A percentile compares a stretch with the other conserved stretches of the same genome.
Conservation (phyloP, 164 flowering plant species). For the Saururus chinensis region DNA sequence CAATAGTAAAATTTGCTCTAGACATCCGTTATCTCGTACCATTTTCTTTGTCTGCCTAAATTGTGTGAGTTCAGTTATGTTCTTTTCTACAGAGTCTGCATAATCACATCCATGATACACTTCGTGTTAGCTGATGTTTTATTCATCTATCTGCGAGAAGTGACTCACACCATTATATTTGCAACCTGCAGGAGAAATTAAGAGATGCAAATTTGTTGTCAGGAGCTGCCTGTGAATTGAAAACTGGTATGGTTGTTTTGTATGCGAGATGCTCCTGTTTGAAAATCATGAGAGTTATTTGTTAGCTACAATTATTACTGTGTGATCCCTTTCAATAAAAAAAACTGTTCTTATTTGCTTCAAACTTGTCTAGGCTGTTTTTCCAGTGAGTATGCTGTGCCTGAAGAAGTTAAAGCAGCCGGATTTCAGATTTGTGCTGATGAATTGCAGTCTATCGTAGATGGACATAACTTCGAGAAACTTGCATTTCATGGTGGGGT, state of each 20-base stretch:
- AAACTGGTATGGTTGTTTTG: slow-evolving; percentile 38
- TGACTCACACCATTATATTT: slow-evolving; percentile 5
- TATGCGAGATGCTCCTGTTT: slow-evolving; percentile 5
- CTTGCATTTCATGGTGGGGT: slow-evolving; percentile 76
- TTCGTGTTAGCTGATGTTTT: too few relatives aligned
- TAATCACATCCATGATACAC: too few relatives aligned
- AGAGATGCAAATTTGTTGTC: slow-evolving; percentile 90
- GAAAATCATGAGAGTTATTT: too few relatives aligned
- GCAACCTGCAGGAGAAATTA: slow-evolving; percentile 60
- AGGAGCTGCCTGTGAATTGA: slow-evolving; percentile 89
- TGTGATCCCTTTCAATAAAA: background rate
- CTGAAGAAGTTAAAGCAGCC: slow-evolving; percentile 63
- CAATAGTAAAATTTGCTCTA: too few relatives aligned
- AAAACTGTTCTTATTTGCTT: too few relatives aligned
- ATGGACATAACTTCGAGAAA: slow-evolving; percentile 70
- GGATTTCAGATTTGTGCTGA: slow-evolving; percentile 82
- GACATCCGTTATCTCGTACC: too few relatives aligned
- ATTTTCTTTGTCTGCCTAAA: too few relatives aligned
- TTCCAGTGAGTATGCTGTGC: slow-evolving; percentile 48
- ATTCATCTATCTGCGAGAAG: too few relatives aligned
- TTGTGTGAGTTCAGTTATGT: too few relatives aligned
- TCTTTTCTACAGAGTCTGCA: too few relatives aligned
- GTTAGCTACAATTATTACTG: too few relatives aligned
- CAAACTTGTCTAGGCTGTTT: slow-evolving; percentile 24
- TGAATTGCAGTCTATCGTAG: slow-evolving; percentile 78